These are phyloP conservation scores for Globisporangium viniferum DNA, from an alignment of 352 stramenopile genomes.

Conservation along the genomic window DNA sequence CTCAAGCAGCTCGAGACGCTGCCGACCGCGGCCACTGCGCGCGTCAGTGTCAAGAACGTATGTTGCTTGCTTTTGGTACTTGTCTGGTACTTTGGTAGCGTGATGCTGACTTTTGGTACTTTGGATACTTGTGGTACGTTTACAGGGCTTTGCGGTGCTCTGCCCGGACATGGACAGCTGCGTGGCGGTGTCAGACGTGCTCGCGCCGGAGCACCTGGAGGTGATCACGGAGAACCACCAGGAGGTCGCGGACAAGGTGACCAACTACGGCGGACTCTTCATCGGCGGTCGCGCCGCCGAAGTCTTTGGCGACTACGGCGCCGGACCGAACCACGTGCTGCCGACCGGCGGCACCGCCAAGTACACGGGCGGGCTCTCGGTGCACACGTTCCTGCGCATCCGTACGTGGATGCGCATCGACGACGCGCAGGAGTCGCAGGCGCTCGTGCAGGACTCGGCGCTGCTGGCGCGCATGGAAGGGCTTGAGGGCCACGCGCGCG, in stretches of 20 bases:
- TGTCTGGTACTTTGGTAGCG: neutral
- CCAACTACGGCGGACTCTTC: conserved; percentile 92
- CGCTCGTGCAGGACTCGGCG: conserved; percentile 93
- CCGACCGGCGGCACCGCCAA: conserved; percentile 95
- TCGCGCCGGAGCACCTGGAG: conserved; percentile 87
- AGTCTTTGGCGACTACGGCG: conserved; percentile 97
- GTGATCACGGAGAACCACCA: conserved; percentile 90
- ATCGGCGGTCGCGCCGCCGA: conserved; percentile 93
- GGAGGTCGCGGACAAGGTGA: conserved; percentile 74
- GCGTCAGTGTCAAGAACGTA: conserved; percentile 63
- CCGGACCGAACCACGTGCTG: conserved; percentile 98
- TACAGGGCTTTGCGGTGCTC: conserved; percentile 71
- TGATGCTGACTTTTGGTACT: neutral
- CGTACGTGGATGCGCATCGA: conserved; percentile 98
- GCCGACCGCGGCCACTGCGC: conserved; percentile 54
- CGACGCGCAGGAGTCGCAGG: conserved; percentile 70
- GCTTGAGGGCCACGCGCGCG: conserved; percentile 77
- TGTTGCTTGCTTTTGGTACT: neutral
- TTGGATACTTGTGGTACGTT: neutral
- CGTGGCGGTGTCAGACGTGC: conserved; percentile 83
- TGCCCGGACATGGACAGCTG: conserved; percentile 65
- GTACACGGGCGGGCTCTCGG: conserved; percentile 97
- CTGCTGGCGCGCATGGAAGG: conserved; percentile 91
- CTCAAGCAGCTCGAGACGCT: conserved; percentile 73
- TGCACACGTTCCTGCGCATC: conserved; percentile 98